Evolutionary conservation across 108 stramenopile genomes (phyloP), one percentile per base, ranked within the genome.

Genomic region (Pseudonitzschia multistriata): DNA sequence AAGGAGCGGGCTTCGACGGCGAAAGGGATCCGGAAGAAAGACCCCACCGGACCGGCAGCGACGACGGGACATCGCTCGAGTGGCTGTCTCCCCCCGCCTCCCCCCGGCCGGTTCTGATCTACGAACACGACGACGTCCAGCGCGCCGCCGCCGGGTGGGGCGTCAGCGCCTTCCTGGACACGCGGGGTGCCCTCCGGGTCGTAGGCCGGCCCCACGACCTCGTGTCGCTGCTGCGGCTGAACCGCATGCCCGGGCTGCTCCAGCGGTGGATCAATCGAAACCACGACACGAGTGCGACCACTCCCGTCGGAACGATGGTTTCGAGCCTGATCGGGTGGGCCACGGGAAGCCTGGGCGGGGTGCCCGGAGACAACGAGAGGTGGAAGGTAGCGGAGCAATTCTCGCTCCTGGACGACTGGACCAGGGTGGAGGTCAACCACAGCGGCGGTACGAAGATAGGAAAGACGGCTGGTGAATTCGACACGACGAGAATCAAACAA

Each of bases 121-220:
- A 76, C 56, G 63, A 62, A 14, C 48, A 74, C 42, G 74, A 74
- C 29, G 42, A 78, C 45, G 79, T 87, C 25, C 66, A 78, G 42
- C 65, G 77, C 3, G 86, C 76, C 1, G 61, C 83, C 15, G 83
- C 76, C 3, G 92, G 92, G 35, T 93, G 92, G 92, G 92, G 92
- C 3, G 82, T 79, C 50, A 83, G 89, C 7, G 89, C 86, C 15
- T 25, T 93, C 22, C 22, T 88, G 25, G 64, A 85, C 36, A 57
- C 56, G 1, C 59, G 76, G 33, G 53, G 74, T 8, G 67, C 77
- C 30, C 76, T 94, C 29, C 57, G 82, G 25, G 49, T 88, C 40
- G 73, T 79, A 28, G 93, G 93, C 27, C 85, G 90, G 73, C 90
- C 93, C n/a, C 88, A 91, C 63, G 93, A 94, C 61, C 85, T 91